Conservation (phyloP, 106 monocot species). For the Phalaenopsis equestris region DNA sequence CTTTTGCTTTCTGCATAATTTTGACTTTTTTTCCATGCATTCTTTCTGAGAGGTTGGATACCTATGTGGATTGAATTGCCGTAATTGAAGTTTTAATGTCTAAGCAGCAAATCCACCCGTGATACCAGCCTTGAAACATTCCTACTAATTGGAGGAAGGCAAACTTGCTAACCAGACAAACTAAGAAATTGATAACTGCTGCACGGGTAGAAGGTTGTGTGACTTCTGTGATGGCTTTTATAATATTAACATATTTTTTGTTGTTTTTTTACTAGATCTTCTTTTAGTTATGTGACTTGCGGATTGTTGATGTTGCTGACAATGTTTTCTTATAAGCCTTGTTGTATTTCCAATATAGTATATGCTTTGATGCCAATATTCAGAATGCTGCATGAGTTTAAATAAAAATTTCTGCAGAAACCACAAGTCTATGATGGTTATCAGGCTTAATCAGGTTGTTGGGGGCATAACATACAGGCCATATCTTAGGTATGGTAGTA, state of each 20-base stretch:
- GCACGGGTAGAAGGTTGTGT: background rate
- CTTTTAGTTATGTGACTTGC: background rate
- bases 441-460: slow-evolving; percentile 78
- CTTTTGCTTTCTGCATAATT: background rate
- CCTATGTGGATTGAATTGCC: background rate
- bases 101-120: background rate
- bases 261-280: background rate
- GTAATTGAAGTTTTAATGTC: no score
- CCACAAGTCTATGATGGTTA: slow-evolving; percentile 99
- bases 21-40: background rate
- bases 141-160: background rate
- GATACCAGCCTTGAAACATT: background rate
- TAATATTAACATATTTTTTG: background rate
- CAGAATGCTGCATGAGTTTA: background rate
- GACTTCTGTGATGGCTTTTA: background rate
- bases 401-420: slow-evolving; percentile 38
- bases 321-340: background rate
- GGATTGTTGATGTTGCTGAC: background rate
- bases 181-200: background rate
- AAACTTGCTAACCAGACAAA: no score
- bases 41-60: background rate
- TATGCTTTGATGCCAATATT: background rate
- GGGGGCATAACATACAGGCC: slow-evolving; percentile 99
- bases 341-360: background rate
- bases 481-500: slow-evolving; percentile 50